A percentile compares a stretch with the other conserved stretches of the same genome.
Evolutionary conservation across 257 asterid species (phyloP).

Genomic region (Osmanthus fragrans): DNA sequence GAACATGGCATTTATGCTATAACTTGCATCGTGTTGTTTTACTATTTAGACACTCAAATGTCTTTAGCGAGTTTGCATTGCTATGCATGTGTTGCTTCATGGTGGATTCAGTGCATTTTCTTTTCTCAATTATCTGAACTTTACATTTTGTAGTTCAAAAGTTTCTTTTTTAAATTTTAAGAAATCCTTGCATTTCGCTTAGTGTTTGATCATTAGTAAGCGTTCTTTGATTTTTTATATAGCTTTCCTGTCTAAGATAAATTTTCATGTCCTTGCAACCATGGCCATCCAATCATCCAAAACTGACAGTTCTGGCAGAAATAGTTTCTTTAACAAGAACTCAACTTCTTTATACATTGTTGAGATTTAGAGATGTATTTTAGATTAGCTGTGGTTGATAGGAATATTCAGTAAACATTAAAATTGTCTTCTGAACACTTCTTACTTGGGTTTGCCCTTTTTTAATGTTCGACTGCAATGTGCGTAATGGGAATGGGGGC

Average conservation of each 20-base stretch:
- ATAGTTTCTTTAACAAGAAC: neutral
- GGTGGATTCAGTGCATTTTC: neutral
- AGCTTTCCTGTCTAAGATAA: constrained; percentile 9
- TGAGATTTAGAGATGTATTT: neutral
- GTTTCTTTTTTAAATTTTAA: neutral
- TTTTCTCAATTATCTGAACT: neutral
- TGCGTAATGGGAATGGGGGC: neutral
- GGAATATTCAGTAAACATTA: neutral
- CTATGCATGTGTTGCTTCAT: neutral
- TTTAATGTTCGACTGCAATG: neutral
- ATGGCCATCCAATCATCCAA: neutral
- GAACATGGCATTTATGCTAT: neutral
- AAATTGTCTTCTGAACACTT: neutral
- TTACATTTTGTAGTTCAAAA: neutral
- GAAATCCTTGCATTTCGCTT: neutral
- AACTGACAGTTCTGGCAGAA: neutral
- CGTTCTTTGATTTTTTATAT: neutral
- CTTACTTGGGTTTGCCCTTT: neutral
- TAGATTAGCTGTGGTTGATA: neutral
- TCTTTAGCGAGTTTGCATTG: neutral
- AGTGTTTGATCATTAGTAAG: neutral
- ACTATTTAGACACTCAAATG: neutral
- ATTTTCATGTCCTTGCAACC: neutral
- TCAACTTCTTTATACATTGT: neutral
- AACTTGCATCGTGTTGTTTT: neutral